Evolutionary conservation across 495 filamentous ascomycete species (phyloP).

Genomic region (Daldinia loculata): DNA sequence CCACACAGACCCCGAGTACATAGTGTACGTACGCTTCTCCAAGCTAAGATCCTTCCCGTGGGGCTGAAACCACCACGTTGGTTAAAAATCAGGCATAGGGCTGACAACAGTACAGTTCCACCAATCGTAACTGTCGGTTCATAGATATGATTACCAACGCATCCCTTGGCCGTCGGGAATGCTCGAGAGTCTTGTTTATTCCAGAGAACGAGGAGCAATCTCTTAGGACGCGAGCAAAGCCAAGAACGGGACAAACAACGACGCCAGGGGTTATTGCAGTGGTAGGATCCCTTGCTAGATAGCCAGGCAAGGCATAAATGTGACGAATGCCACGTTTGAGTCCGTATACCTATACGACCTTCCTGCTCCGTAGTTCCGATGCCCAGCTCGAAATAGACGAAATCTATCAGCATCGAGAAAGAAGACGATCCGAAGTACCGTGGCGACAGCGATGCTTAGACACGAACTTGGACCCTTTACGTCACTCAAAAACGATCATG

Average conservation of each 20-base stretch:
- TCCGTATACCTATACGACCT: background rate
- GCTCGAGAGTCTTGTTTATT: background rate
- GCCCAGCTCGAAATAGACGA: background rate
- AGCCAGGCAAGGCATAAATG: background rate
- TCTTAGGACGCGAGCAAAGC: background rate
- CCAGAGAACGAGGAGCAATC: background rate
- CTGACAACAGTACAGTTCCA: constrained; percentile 8
- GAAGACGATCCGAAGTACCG: background rate
- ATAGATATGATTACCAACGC: constrained; percentile 1
- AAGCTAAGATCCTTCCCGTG: constrained; percentile 18
- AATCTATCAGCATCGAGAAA: background rate
- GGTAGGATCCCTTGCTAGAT: background rate
- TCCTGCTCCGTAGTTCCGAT: background rate
- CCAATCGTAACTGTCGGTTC: constrained; percentile 5
- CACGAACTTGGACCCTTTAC: background rate
- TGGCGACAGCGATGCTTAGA: background rate
- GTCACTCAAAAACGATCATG: background rate
- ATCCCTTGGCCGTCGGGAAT: background rate
- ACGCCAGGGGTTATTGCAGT: background rate
- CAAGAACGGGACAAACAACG: background rate
- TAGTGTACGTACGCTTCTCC: constrained; percentile 2
- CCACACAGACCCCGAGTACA: constrained; percentile 3
- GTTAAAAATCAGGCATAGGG: constrained; percentile 21
- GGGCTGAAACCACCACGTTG: constrained; percentile 4
- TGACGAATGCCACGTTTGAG: background rate